These are phyloP conservation scores for Sporobolomyces phaffii DNA, from an alignment of 768 basidiomycete genomes.

Conservation along the genomic window DNA sequence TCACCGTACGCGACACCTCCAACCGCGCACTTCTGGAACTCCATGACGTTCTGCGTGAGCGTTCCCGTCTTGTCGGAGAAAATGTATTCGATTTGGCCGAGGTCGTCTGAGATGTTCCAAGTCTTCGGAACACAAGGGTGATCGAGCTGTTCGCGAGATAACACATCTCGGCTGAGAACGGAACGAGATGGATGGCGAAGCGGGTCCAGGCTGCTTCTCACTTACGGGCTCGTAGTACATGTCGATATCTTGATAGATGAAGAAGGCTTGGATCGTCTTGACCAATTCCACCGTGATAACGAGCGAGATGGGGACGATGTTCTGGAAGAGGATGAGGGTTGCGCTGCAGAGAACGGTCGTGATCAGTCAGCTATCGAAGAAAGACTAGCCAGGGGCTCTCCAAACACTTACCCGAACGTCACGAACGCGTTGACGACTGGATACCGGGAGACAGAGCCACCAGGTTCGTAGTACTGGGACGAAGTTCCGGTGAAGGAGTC, in stretches of 20 bases:
- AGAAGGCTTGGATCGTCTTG: conserved; percentile 80
- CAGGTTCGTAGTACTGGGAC: conserved; percentile 63
- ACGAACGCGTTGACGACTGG: conserved; percentile 68
- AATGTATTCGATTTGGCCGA: conserved; percentile 95
- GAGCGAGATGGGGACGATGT: conserved; percentile 92
- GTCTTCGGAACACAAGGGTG: conserved; percentile 80
- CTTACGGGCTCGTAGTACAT: conserved; percentile 77
- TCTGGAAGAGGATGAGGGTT: conserved; percentile 91
- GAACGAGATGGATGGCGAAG: too few species aligned
- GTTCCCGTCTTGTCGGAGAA: conserved; percentile 95
- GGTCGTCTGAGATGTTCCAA: conserved; percentile 97
- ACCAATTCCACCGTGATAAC: conserved; percentile 97
- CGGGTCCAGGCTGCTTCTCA: too few species aligned
- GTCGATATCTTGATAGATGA: conserved; percentile 94
- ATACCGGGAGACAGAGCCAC: conserved; percentile 59
- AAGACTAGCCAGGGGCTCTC: conserved; percentile 26
- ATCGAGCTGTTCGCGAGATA: too few species aligned
- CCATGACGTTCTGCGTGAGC: conserved; percentile 97
- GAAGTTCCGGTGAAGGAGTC: conserved; percentile 61
- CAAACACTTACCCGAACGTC: conserved; percentile 75
- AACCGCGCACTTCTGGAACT: conserved; percentile 92
- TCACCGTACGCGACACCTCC: conserved; percentile 81
- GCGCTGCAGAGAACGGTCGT: conserved; percentile 54
- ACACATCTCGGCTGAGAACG: too few species aligned
- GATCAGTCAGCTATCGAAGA: too few species aligned